Conservation (phyloP, 2,329 filamentous ascomycete genomes). For the Cladophialophora psammophila region DNA sequence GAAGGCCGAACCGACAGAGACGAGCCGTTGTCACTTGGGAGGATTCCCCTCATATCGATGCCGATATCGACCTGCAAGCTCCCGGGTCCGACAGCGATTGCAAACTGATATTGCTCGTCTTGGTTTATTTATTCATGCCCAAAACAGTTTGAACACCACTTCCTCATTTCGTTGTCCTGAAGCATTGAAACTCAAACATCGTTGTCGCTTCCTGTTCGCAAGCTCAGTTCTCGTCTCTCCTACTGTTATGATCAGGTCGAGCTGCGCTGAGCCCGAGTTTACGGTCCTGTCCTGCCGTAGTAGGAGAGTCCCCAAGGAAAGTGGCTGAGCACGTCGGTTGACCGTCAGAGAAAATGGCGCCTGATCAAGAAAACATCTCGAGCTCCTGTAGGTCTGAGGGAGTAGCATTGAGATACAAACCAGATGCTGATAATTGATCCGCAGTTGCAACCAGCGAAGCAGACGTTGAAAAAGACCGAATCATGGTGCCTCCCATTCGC, state of each 20-base stretch:
- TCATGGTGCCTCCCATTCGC: not conserved
- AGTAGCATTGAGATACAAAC: not conserved
- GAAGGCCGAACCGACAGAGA: not conserved
- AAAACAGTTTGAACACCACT: not conserved
- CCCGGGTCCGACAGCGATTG: slow-evolving; percentile 4
- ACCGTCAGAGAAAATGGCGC: not conserved
- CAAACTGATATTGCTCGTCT: not conserved
- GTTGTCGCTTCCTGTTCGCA: not conserved
- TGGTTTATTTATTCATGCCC: not conserved
- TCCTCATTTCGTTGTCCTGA: not conserved
- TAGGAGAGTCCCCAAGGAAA: not conserved
- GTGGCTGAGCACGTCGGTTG: not conserved
- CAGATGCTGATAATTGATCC: not conserved
- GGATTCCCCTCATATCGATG: not conserved
- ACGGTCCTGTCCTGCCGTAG: not conserved
- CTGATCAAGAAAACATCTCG: not conserved
- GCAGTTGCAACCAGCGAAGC: not conserved
- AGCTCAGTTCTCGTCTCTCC: not conserved
- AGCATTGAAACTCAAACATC: not conserved
- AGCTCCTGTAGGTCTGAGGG: not conserved
- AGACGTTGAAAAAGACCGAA: not conserved
- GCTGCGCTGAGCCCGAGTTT: not conserved
- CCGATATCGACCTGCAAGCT: not conserved
- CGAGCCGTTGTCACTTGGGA: not conserved
- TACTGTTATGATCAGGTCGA: not conserved